A percentile compares a stretch with the other conserved stretches of the same genome.
These are phyloP conservation scores for Phylloporus sp. DNA, from an alignment of 768 basidiomycete genomes.

Conservation along the genomic window DNA sequence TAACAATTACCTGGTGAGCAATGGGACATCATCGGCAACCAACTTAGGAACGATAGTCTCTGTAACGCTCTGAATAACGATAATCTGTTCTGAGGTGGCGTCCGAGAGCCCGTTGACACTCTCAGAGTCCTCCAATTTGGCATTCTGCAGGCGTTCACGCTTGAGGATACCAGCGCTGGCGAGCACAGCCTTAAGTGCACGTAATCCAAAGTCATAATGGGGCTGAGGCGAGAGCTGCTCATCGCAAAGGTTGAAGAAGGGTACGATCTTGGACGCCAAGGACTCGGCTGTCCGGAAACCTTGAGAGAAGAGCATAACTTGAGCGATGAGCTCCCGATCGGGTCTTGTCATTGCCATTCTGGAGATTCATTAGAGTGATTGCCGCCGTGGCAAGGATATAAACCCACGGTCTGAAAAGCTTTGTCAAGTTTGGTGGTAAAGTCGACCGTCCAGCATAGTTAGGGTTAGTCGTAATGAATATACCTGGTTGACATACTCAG, in stretches of 20 bases:
- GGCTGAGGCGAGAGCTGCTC: conserved; percentile 96
- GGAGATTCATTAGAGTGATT: conserved; percentile 8
- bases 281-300: conserved; percentile 98
- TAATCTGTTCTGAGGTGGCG: conserved; percentile 83
- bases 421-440: conserved; percentile 82
- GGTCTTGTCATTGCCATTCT: conserved; percentile 99
- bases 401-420: conserved; percentile 87
- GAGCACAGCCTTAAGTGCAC: conserved; percentile 94
- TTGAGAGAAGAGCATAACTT: conserved; percentile 99
- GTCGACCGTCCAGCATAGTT: conserved; percentile 97
- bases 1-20: conserved; percentile 74
- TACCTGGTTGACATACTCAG: conserved; percentile 47
- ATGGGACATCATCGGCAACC: conserved; percentile 94
- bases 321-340: conserved; percentile 96
- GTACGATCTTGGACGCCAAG: conserved; percentile 97
- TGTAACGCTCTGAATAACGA: conserved; percentile 95
- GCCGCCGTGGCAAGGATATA: not conserved
- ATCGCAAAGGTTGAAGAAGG: conserved; percentile 98
- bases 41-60: conserved; percentile 99
- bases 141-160: conserved; percentile 71
- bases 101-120: conserved; percentile 61
- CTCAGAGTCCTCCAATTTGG: conserved; percentile 38
- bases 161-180: conserved; percentile 97
- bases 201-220: conserved; percentile 98
- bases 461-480: conserved; percentile 99